These are phyloP conservation scores for Marasmius oreades DNA, from an alignment of 1,284 basidiomycete genomes.

Conservation along the genomic window DNA sequence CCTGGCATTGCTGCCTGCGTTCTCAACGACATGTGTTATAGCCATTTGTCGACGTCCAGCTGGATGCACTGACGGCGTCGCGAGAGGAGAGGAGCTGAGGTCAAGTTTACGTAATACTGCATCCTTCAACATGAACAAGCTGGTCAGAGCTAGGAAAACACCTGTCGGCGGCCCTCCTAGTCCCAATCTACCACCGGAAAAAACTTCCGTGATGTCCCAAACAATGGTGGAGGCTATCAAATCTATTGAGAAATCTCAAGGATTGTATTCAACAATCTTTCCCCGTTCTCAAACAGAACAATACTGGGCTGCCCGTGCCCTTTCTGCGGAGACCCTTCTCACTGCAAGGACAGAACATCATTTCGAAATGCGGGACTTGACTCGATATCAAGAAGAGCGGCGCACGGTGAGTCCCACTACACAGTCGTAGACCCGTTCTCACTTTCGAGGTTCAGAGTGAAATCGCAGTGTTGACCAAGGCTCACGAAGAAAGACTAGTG, in stretches of 20 bases:
- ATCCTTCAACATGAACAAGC: not conserved
- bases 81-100: not conserved
- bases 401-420: slow-evolving; percentile 36
- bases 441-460: slow-evolving; percentile 35
- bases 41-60: not conserved
- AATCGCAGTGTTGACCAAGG: slow-evolving; percentile 30
- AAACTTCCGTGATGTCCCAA: not conserved
- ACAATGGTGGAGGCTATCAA: not conserved
- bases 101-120: not conserved
- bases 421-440: not conserved
- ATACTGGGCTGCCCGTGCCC: slow-evolving; percentile 62
- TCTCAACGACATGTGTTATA: slow-evolving; percentile 27
- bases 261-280: slow-evolving; percentile 1
- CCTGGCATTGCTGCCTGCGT: slow-evolving; percentile 50
- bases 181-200: not conserved
- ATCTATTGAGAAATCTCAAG: not conserved
- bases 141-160: not conserved
- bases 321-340: slow-evolving; percentile 57
- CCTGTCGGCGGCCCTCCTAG: not conserved
- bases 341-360: slow-evolving; percentile 43
- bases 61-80: not conserved
- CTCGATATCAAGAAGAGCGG: slow-evolving; percentile 38
- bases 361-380: slow-evolving; percentile 39
- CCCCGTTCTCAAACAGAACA: slow-evolving; percentile 40
- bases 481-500: slow-evolving; percentile 41